A percentile compares a stretch with the other conserved stretches of the same genome.
phyloP scores from a whole-genome alignment of 768 basidiomycete genomes.

The Podaxis carcinomalis region DNA sequence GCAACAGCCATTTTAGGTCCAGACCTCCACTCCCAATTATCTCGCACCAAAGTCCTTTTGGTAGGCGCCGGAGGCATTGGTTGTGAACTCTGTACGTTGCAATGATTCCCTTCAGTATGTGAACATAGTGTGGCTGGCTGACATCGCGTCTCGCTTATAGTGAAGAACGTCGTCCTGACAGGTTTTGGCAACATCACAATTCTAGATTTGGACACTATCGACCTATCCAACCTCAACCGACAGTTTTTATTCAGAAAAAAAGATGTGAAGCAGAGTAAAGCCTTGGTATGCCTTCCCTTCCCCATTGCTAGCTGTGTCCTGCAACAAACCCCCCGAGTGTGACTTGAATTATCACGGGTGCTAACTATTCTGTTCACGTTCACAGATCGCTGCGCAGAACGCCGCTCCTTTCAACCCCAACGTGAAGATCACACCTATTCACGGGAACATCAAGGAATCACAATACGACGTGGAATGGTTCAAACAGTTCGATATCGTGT shows the following conservation, averaged over 20 bases:
- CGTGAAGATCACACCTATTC: constrained; percentile 81
- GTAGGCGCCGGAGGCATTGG: constrained; percentile 98
- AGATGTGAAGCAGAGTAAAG: constrained; percentile 96
- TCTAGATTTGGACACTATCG: constrained; percentile 96
- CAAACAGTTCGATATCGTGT: constrained; percentile 81
- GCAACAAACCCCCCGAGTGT: not conserved
- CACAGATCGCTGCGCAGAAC: constrained; percentile 77
- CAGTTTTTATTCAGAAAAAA: constrained; percentile 97
- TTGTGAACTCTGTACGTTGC: constrained; percentile 80
- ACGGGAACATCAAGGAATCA: constrained; percentile 93
- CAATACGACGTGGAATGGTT: constrained; percentile 92
- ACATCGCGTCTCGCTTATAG: constrained; percentile 34
- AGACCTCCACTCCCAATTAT: constrained; percentile 57
- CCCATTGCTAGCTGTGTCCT: not conserved
- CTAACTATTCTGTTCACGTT: not conserved
- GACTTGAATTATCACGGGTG: not conserved
- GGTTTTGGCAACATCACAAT: constrained; percentile 92
- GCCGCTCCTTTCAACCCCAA: constrained; percentile 85
- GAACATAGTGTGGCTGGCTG: not conserved
- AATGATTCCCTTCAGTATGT: not conserved
- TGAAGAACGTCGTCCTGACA: constrained; percentile 92
- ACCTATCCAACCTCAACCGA: constrained; percentile 94
- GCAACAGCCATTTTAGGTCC: constrained; percentile 78
- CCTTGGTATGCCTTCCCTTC: constrained; percentile 50
- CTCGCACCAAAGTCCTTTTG: constrained; percentile 69